Evolutionary conservation across 495 filamentous ascomycete species (phyloP).

Genomic region (Penicillium soppii): DNA sequence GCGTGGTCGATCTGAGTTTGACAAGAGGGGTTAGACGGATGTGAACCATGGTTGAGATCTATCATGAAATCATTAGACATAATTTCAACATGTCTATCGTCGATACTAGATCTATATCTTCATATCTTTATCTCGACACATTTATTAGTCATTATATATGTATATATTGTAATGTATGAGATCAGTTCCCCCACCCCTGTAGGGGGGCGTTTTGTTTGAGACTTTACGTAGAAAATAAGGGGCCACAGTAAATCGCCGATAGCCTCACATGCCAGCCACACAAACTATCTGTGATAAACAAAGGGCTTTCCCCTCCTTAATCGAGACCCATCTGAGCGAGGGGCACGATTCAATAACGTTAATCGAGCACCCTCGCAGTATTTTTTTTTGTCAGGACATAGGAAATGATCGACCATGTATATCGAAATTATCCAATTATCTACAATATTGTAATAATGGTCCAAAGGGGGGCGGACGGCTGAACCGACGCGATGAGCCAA

Average conservation of each 20-base stretch:
- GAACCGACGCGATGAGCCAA: not conserved
- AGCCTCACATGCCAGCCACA: slow-evolving; percentile 6
- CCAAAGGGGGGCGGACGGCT: not conserved
- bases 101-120: too few species aligned
- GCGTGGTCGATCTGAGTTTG: not conserved
- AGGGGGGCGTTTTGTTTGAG: not conserved
- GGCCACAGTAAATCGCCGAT: not conserved
- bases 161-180: too few species aligned
- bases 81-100: too few species aligned
- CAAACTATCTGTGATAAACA: slow-evolving; percentile 1
- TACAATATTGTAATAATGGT: slow-evolving; percentile 2
- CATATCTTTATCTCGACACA: too few species aligned
- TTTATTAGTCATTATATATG: not conserved
- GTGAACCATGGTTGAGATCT: slow-evolving; percentile 7
- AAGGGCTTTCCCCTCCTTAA: not conserved
- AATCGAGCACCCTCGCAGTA: slow-evolving; percentile 6
- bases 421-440: not conserved
- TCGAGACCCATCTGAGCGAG: slow-evolving; percentile 3
- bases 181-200: not conserved
- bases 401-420: slow-evolving; percentile 5
- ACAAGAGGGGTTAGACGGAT: slow-evolving; percentile 1
- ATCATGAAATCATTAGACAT: not conserved
- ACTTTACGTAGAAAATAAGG: not conserved
- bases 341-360: slow-evolving; percentile 6
- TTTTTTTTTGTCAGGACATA: slow-evolving; percentile 10